These are phyloP conservation scores for Trametes elegans DNA, from an alignment of 768 basidiomycete genomes.

Conservation along the genomic window DNA sequence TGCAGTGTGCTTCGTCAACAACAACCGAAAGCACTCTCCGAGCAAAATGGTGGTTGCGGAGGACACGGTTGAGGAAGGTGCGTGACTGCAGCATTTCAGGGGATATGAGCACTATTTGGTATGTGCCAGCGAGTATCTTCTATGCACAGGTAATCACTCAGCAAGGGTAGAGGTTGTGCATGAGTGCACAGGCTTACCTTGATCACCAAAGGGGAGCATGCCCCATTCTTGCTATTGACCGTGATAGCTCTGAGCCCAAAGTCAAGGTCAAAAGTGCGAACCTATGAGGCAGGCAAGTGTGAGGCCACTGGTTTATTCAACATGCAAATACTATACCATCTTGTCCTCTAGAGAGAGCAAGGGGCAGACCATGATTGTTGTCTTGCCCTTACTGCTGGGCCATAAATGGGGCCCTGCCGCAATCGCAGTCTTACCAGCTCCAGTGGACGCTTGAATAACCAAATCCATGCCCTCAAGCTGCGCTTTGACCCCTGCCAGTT, in stretches of 20 bases:
- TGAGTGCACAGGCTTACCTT: slow-evolving; percentile 21
- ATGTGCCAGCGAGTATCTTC: slow-evolving; percentile 20
- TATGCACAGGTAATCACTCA: background rate
- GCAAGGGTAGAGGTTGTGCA: background rate
- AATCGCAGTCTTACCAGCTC: slow-evolving; percentile 38
- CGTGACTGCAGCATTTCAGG: slow-evolving; percentile 31
- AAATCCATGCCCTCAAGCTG: slow-evolving; percentile 34
- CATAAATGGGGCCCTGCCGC: slow-evolving; percentile 38
- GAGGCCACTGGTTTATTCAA: background rate
- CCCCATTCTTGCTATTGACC: slow-evolving; percentile 33
- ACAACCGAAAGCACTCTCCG: slow-evolving; percentile 23
- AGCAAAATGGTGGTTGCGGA: slow-evolving; percentile 24
- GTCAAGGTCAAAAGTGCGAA: slow-evolving; percentile 31
- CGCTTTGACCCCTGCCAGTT: slow-evolving; percentile 29
- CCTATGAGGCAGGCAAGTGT: slow-evolving; percentile 32
- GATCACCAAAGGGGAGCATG: slow-evolving; percentile 27
- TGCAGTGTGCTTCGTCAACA: slow-evolving; percentile 31
- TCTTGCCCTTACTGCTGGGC: slow-evolving; percentile 26
- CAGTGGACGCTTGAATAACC: slow-evolving; percentile 37
- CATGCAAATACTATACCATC: slow-evolving; percentile 27
- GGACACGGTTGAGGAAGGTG: slow-evolving; percentile 24
- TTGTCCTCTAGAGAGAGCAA: slow-evolving; percentile 40
- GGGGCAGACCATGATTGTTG: slow-evolving; percentile 39
- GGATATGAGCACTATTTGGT: slow-evolving; percentile 28
- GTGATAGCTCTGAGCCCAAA: slow-evolving; percentile 32